These are phyloP conservation scores for Colletotrichum sp. DNA, from an alignment of 2,329 filamentous ascomycete species.

Conservation along the genomic window DNA sequence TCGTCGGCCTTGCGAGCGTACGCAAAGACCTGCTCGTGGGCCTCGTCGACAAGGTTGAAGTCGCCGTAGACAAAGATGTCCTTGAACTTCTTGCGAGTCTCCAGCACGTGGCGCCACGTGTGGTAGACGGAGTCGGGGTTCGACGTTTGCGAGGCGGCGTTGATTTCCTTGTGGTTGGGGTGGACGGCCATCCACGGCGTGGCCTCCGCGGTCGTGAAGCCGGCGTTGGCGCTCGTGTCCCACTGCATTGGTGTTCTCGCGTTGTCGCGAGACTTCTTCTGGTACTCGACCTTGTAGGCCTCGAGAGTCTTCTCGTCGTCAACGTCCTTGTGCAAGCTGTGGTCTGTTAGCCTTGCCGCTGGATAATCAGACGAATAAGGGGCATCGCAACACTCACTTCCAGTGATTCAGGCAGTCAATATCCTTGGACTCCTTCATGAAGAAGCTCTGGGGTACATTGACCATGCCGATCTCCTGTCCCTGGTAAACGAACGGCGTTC, in stretches of 20 bases:
- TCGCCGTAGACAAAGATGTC: conserved; percentile 72
- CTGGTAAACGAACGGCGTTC: conserved; percentile 72
- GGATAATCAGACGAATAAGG: neutral
- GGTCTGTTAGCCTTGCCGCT: neutral
- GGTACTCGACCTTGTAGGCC: conserved; percentile 48
- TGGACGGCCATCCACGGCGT: conserved; percentile 76
- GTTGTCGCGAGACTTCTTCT: conserved; percentile 70
- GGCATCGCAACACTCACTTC: conserved; percentile 35
- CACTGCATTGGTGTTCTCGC: conserved; percentile 76
- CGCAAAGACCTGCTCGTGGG: conserved; percentile 40
- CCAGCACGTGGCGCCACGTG: conserved; percentile 67
- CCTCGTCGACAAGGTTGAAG: conserved; percentile 42
- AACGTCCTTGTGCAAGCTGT: conserved; percentile 40
- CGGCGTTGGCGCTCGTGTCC: conserved; percentile 62
- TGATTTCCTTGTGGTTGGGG: conserved; percentile 65
- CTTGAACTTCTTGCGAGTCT: conserved; percentile 62
- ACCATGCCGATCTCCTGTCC: conserved; percentile 73
- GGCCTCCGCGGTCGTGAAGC: conserved; percentile 60
- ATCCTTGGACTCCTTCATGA: conserved; percentile 71
- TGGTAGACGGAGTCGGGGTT: conserved; percentile 58
- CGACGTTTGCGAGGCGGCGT: conserved; percentile 59
- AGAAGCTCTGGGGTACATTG: conserved; percentile 66
- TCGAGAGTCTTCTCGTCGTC: conserved; percentile 42
- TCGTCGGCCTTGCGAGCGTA: conserved; percentile 37
- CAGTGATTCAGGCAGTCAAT: conserved; percentile 62